These are phyloP conservation scores for Phlegmacium glaucopus DNA, from an alignment of 768 basidiomycete species.

Conservation along the genomic window DNA sequence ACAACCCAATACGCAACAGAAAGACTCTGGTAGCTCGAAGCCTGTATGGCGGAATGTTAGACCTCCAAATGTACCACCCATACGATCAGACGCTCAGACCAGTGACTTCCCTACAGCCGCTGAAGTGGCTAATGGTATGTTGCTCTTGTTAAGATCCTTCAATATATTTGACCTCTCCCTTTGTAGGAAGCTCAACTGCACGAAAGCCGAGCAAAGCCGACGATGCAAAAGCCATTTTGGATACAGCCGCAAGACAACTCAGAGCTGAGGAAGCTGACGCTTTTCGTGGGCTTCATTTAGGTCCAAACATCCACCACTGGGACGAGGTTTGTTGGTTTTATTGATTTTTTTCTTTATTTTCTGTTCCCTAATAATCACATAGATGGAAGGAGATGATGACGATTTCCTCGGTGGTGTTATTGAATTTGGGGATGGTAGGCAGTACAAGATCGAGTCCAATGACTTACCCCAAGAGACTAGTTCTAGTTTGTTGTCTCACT, in stretches of 20 bases:
- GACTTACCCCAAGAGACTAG: conserved; percentile 24
- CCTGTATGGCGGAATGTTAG: conserved; percentile 74
- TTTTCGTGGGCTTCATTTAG: conserved; percentile 90
- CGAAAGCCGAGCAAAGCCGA: conserved; percentile 33
- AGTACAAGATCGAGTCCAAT: conserved; percentile 74
- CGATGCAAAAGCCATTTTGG: conserved; percentile 46
- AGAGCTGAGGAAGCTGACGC: conserved; percentile 85
- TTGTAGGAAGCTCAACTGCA: conserved; percentile 21
- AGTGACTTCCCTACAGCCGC: conserved; percentile 95
- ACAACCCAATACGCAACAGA: conserved; percentile 27
- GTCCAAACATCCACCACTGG: conserved; percentile 96
- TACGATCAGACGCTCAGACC: conserved; percentile 40
- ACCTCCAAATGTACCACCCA: conserved; percentile 30
- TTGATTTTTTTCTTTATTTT: conserved; percentile 1
- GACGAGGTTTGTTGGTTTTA: conserved; percentile 72
- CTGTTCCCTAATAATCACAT: conserved; percentile 6
- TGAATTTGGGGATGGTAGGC: conserved; percentile 93
- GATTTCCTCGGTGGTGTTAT: conserved; percentile 87
- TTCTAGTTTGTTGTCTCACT: conserved; percentile 3
- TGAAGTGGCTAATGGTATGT: conserved; percentile 84
- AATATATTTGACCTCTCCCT: conserved; percentile 6
- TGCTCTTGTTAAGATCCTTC: background rate
- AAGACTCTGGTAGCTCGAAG: conserved; percentile 36
- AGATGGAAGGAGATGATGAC: conserved; percentile 93
- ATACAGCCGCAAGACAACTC: conserved; percentile 56